A percentile compares a stretch with the other conserved stretches of the same genome.
Conservation (phyloP, 2,329 filamentous ascomycete species). For the Hypoxylon sp. region DNA sequence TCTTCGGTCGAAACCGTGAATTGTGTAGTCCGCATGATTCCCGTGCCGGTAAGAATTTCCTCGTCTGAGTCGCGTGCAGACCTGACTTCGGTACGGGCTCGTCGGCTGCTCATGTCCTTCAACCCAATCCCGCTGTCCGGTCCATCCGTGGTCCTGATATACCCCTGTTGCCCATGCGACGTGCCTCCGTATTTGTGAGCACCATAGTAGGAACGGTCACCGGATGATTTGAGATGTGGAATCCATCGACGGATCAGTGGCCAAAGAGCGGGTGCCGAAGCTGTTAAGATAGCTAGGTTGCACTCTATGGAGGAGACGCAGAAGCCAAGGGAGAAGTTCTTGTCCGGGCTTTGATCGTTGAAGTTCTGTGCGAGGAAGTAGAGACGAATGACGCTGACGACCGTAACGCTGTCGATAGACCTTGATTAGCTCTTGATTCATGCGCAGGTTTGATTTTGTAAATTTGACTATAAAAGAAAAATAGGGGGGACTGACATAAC, state of each 20-base stretch:
- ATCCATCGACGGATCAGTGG: conserved; percentile 47
- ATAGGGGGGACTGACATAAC: too few relatives aligned
- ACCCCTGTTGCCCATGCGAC: conserved; percentile 29
- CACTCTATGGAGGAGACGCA: conserved; percentile 48
- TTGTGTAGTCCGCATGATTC: conserved; percentile 32
- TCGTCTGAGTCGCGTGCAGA: conserved; percentile 33
- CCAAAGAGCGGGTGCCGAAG: conserved; percentile 51
- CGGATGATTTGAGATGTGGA: conserved; percentile 39
- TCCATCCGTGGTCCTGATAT: conserved; percentile 31
- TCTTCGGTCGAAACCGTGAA: conserved; percentile 30
- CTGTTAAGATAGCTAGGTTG: conserved; percentile 52
- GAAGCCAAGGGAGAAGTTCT: conserved; percentile 45
- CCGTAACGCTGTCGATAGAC: conserved; percentile 37
- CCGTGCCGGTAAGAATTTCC: conserved; percentile 36
- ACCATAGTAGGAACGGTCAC: conserved; percentile 37
- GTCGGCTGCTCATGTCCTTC: conserved; percentile 24
- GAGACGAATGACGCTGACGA: conserved; percentile 44
- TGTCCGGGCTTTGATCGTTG: conserved; percentile 37
- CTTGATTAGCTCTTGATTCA: conserved; percentile 11
- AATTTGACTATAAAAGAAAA: too few relatives aligned
- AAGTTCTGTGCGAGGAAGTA: conserved; percentile 40
- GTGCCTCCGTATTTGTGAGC: conserved; percentile 29
- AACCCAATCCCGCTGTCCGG: conserved; percentile 19
- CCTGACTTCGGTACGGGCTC: conserved; percentile 25
- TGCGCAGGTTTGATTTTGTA: too few relatives aligned